Conservation (phyloP, 2,329 filamentous ascomycete species). For the Furcasterigmium sp. region DNA sequence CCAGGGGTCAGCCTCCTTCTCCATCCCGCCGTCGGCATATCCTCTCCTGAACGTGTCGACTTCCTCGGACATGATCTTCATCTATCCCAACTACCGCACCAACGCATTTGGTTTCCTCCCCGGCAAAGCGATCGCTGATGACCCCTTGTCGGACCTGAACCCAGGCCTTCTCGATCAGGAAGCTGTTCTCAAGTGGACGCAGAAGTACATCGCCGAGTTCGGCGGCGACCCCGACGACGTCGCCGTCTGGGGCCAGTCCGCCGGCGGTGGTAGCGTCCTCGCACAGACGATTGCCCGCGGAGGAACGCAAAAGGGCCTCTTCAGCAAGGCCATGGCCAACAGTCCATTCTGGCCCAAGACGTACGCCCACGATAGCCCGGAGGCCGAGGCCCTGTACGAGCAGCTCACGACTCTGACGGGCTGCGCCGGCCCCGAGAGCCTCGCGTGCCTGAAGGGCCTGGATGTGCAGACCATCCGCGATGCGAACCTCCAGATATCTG, state of each 20-base stretch:
- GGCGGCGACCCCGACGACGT: conserved; percentile 19
- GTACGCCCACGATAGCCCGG: conserved; percentile 42
- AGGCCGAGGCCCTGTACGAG: conserved; percentile 47
- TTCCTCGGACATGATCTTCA: conserved; percentile 39
- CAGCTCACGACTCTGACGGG: conserved; percentile 39
- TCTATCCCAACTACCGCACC: conserved; percentile 47
- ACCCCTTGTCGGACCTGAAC: conserved; percentile 41
- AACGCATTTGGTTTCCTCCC: conserved; percentile 53
- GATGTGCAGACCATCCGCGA: conserved; percentile 48
- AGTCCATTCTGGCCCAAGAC: conserved; percentile 57
- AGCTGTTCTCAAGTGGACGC: conserved; percentile 19
- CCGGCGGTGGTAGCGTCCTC: conserved; percentile 16
- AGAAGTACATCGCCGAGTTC: conserved; percentile 18
- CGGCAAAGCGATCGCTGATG: conserved; percentile 38
- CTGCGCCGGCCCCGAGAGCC: conserved; percentile 37
- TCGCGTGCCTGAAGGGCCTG: conserved; percentile 48
- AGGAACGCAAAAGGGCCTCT: conserved; percentile 10
- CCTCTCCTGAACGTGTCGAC: conserved; percentile 36
- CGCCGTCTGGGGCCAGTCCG: conserved; percentile 21
- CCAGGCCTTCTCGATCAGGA: conserved; percentile 35
- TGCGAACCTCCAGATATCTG: conserved; percentile 43
- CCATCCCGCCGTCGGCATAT: background rate
- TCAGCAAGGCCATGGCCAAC: conserved; percentile 24
- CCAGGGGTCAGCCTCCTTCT: conserved; percentile 33
- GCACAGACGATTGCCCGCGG: conserved; percentile 10